phyloP scores from a whole-genome alignment of 2,329 filamentous ascomycete species.

The Ophiostoma populinum region DNA sequence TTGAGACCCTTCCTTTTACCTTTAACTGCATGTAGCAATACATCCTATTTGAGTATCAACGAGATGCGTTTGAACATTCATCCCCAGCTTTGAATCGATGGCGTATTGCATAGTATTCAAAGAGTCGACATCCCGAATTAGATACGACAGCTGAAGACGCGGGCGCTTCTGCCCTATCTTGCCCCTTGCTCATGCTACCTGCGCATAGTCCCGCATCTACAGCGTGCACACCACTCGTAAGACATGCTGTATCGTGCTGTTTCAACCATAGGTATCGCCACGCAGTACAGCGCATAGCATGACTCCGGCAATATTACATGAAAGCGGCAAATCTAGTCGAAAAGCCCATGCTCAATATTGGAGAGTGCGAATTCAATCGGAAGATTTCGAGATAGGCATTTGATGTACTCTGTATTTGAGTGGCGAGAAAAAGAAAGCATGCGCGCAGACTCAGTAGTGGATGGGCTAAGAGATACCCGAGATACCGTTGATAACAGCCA shows the following conservation, averaged over 20 bases:
- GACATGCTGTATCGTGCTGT: too few species aligned
- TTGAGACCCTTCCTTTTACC: too few species aligned
- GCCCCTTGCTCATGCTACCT: too few species aligned
- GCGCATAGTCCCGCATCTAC: too few species aligned
- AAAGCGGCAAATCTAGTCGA: conserved; percentile 1
- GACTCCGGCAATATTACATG: background rate
- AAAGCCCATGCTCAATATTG: background rate
- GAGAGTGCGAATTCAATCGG: background rate
- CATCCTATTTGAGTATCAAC: background rate
- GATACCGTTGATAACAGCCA: conserved; percentile 1
- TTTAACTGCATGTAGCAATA: background rate
- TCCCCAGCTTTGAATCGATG: background rate
- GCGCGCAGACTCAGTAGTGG: background rate
- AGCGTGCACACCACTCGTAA: too few species aligned
- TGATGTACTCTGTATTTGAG: too few species aligned
- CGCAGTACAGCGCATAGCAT: too few species aligned
- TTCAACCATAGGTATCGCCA: too few species aligned
- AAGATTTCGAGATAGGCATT: background rate
- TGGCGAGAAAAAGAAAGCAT: background rate
- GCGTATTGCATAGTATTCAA: too few species aligned
- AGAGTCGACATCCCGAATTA: background rate
- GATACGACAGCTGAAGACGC: background rate
- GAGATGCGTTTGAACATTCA: too few species aligned
- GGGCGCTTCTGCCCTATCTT: background rate
- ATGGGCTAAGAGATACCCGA: too few species aligned